Base-by-base conservation (phyloP, 768 basidiomycete genomes). In the Serendipita sp. region DNA sequence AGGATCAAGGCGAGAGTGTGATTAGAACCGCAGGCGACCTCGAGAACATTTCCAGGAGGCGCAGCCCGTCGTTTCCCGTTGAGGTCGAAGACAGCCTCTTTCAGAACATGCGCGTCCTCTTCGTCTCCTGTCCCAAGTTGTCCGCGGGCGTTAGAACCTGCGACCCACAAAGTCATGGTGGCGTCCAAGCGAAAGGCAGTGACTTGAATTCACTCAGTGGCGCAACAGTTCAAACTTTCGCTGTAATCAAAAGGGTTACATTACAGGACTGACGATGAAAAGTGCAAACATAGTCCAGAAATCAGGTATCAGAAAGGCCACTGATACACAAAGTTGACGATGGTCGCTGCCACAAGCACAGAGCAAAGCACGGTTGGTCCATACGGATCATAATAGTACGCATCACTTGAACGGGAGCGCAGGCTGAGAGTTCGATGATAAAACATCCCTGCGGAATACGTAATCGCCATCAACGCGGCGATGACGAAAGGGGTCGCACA, bases 401-500 rank as follows among this genome's bases (percentile, higher is more conserved):
- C 88, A 62, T 86, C 83, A 0, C 90, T 90, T 31, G 80, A 78
- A 41, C 85, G 82, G 63, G 78, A 75, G 56, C 90, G 79, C 68
- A 95, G 77, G 62, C 79, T 79, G 45, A 79, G 70, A 5, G 88
- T 82, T 53, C 91, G 83, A 71, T 82, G 87, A 24, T 87, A 78
- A 70, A 91, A 96, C 61, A 92, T 84, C 60, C 79, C 77, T 7
- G 85, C 88, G 3, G 90, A 81, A 74, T 97, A 99, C 24, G 85
- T 82, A 67, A 98, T 90, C 4, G 93, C 82, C 50, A 90, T 72
- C 17, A 99, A 79, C 11, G 96, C 90, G n/a, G 86, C 83, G 61
- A 92, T 71, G 0, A 94, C 95, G 77, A 99, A 99, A 48, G 90
- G 75, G 4, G 81, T 82, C 3, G 95, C 92, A 67, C 88, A 87